Percentiles rank a stretch among this genome's conserved stretches.
These are phyloP conservation scores for Aschersonia sp. DNA, from an alignment of 2,329 filamentous ascomycete species.

Conservation along the genomic window DNA sequence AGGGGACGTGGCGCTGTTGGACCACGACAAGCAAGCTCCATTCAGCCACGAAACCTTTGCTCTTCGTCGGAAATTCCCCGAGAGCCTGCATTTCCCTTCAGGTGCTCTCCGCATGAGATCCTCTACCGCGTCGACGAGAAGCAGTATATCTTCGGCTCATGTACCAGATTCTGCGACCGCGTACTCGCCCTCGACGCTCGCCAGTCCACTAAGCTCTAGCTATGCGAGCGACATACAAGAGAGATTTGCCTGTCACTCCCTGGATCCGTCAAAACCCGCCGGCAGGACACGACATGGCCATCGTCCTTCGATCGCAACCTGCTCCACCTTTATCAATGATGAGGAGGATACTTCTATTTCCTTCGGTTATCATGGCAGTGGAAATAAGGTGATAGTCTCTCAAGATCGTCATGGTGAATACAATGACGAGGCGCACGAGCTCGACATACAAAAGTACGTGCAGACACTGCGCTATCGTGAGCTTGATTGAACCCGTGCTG, in stretches of 20 bases:
- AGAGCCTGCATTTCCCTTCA: slow-evolving; percentile 15
- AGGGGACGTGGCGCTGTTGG: not conserved
- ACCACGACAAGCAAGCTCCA: slow-evolving; percentile 8
- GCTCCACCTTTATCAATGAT: no score
- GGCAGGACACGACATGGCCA: slow-evolving; percentile 18
- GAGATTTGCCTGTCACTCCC: slow-evolving; percentile 12
- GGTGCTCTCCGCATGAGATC: slow-evolving; percentile 17
- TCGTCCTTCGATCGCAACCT: slow-evolving; percentile 17
- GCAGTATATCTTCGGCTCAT: slow-evolving; percentile 21
- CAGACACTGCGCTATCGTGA: no score
- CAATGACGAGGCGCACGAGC: no score
- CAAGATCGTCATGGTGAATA: no score
- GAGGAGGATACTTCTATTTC: no score
- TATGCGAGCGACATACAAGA: slow-evolving; percentile 20
- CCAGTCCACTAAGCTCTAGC: slow-evolving; percentile 20
- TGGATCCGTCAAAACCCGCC: slow-evolving; percentile 11
- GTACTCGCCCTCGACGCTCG: slow-evolving; percentile 19
- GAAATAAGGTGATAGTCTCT: no score
- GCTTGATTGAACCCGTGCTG: slow-evolving; percentile 2
- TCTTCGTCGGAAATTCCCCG: slow-evolving; percentile 12
- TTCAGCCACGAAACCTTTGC: slow-evolving; percentile 5
- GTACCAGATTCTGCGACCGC: slow-evolving; percentile 23
- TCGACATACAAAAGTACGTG: no score
- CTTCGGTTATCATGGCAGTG: no score
- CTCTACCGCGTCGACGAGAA: slow-evolving; percentile 22